Conservation (phyloP, 2,329 filamentous ascomycete species). For the Esteya vermicola region DNA sequence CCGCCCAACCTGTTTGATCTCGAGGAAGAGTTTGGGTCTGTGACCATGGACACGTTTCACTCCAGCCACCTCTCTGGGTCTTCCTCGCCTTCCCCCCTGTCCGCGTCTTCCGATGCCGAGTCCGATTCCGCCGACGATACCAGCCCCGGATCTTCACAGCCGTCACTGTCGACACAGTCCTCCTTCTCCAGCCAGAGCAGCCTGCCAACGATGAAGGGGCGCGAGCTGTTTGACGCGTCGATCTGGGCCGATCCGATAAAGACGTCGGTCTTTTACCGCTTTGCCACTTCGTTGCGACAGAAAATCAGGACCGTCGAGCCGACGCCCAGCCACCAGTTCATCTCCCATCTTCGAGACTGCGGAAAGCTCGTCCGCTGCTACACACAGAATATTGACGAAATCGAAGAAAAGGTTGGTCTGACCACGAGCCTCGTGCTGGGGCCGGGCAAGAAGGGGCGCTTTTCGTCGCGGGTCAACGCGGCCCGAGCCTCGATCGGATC, state of each 20-base stretch:
- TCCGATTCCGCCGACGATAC: slow-evolving; percentile 33
- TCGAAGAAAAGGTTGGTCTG: slow-evolving; percentile 57
- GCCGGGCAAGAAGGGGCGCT: slow-evolving; percentile 45
- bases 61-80: slow-evolving; percentile 22
- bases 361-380: slow-evolving; percentile 59
- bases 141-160: slow-evolving; percentile 24
- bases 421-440: slow-evolving; percentile 47
- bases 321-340: slow-evolving; percentile 54
- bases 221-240: slow-evolving; percentile 56
- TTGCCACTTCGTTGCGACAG: slow-evolving; percentile 52
- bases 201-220: slow-evolving; percentile 52
- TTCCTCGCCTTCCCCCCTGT: too few species aligned
- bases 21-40: slow-evolving; percentile 20
- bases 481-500: slow-evolving; percentile 5
- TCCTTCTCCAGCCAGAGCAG: slow-evolving; percentile 16
- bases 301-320: slow-evolving; percentile 49
- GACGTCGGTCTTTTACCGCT: slow-evolving; percentile 59
- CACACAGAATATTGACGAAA: slow-evolving; percentile 62
- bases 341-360: slow-evolving; percentile 50
- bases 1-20: slow-evolving; percentile 38
- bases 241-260: slow-evolving; percentile 55
- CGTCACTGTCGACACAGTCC: slow-evolving; percentile 16
- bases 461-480: slow-evolving; percentile 27
- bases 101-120: slow-evolving; percentile 6
- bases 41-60: slow-evolving; percentile 19